Conservation (phyloP, 2,329 filamentous ascomycete species). For the Fusarium solani-melongenae region DNA sequence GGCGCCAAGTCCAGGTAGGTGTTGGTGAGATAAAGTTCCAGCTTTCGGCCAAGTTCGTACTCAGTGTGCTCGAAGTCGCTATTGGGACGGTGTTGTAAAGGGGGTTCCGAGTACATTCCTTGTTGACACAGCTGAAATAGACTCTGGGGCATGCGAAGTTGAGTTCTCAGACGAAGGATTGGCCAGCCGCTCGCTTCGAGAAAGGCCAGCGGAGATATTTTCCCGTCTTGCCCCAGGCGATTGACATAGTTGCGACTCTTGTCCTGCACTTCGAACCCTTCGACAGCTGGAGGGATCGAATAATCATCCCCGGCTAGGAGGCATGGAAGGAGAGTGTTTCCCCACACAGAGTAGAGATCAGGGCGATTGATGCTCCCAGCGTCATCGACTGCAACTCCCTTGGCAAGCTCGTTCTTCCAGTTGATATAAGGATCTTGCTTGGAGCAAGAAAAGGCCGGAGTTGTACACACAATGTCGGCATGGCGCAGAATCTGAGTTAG, state of each 20-base stretch:
- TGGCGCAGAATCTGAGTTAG: neutral
- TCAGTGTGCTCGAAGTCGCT: fast-evolving
- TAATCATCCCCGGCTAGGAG: conserved; percentile 31
- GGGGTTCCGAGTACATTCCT: neutral
- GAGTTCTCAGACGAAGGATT: conserved; percentile 26
- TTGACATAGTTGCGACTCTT: neutral
- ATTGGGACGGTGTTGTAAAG: fast-evolving
- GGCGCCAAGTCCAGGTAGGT: neutral
- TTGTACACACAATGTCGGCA: conserved; percentile 18
- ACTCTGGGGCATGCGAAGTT: conserved; percentile 37
- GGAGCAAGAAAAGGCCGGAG: neutral
- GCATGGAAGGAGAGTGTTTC: conserved; percentile 36
- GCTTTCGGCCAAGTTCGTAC: neutral
- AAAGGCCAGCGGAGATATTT: conserved; percentile 21
- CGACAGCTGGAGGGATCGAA: conserved; percentile 21
- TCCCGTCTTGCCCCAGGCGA: conserved; percentile 12
- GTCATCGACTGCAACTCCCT: conserved; percentile 34
- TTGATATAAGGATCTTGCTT: neutral
- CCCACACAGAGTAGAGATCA: conserved; percentile 36
- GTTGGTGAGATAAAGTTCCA: neutral
- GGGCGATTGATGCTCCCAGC: conserved; percentile 30
- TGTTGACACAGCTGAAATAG: conserved; percentile 22
- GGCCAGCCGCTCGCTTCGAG: neutral
- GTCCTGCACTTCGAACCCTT: neutral
- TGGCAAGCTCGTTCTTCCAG: neutral